A percentile compares a stretch with the other conserved stretches of the same genome.
phyloP scores from a whole-genome alignment of 805 yeast genomes.

The Tetrapisispora namnaoensis region DNA sequence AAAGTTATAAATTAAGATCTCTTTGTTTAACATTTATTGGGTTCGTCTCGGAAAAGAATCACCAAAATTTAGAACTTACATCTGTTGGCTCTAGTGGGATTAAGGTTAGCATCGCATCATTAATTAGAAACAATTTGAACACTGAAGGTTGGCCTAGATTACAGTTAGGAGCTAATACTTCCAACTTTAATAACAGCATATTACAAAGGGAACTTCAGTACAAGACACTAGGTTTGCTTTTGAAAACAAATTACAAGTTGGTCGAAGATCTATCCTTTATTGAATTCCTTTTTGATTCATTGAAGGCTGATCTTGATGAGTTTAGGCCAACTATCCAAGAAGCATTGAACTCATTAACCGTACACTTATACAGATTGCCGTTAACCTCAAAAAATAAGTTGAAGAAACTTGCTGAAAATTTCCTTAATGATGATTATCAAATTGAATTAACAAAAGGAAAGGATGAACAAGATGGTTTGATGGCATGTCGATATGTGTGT shows the following conservation, averaged over 20 bases:
- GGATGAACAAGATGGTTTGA: constrained; percentile 28
- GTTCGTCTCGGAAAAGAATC: constrained; percentile 40
- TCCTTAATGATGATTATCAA: constrained; percentile 30
- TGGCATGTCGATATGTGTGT: constrained; percentile 52
- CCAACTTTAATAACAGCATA: constrained; percentile 32
- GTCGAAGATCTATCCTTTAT: constrained; percentile 41
- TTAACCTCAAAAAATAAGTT: constrained; percentile 33
- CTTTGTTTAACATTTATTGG: constrained; percentile 54
- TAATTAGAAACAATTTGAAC: constrained; percentile 42
- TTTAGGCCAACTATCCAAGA: constrained; percentile 63
- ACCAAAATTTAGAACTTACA: constrained; percentile 27
- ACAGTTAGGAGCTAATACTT: constrained; percentile 26
- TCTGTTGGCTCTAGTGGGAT: constrained; percentile 2
- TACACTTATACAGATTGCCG: constrained; percentile 36
- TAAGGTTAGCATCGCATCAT: constrained; percentile 35
- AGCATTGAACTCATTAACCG: constrained; percentile 49
- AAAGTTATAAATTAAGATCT: constrained; percentile 42
- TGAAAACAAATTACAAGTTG: constrained; percentile 38
- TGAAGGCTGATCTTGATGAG: constrained; percentile 54
- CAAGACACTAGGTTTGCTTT: constrained; percentile 65
- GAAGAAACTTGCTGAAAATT: constrained; percentile 30
- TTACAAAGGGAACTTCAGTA: constrained; percentile 55
- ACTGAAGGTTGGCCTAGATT: constrained; percentile 54
- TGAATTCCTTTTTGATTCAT: constrained; percentile 60
- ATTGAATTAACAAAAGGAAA: constrained; percentile 8